phyloP scores from a whole-genome alignment of 2,329 filamentous ascomycete genomes.

The Calonectria leucothoes region DNA sequence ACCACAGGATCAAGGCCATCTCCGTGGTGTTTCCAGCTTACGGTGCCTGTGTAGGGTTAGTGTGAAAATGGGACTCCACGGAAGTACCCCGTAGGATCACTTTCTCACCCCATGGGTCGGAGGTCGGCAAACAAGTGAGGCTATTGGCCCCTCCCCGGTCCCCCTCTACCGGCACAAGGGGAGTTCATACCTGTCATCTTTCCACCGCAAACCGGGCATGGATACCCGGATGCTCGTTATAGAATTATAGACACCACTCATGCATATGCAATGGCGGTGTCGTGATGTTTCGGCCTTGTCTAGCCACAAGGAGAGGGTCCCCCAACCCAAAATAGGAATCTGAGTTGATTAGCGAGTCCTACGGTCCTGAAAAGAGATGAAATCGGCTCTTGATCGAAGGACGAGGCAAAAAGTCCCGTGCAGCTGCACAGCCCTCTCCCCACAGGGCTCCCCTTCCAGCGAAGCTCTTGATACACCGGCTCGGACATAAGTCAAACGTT shows the following conservation, averaged over 20 bases:
- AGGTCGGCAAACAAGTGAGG: background rate
- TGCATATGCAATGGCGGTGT: background rate
- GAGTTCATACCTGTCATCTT: background rate
- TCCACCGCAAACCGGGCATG: background rate
- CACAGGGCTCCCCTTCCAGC: background rate
- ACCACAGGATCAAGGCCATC: background rate
- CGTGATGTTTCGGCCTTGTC: background rate
- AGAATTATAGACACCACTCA: background rate
- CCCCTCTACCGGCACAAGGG: background rate
- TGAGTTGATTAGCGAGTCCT: background rate
- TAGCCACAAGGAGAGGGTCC: background rate
- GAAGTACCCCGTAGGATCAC: background rate
- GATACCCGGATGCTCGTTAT: background rate
- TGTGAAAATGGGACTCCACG: background rate
- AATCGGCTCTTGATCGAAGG: background rate
- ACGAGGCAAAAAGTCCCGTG: slow-evolving; percentile 2
- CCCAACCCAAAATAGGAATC: slow-evolving; percentile 1
- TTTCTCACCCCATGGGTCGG: background rate
- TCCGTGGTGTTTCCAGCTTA: background rate
- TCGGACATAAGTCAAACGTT: background rate
- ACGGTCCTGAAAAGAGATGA: slow-evolving; percentile 1
- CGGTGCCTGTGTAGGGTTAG: background rate
- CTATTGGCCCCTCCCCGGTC: background rate
- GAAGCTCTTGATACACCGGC: background rate
- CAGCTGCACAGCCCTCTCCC: slow-evolving; percentile 2